Base-by-base conservation (phyloP, 1,284 basidiomycete genomes). In the Schizophyllum amplum region DNA sequence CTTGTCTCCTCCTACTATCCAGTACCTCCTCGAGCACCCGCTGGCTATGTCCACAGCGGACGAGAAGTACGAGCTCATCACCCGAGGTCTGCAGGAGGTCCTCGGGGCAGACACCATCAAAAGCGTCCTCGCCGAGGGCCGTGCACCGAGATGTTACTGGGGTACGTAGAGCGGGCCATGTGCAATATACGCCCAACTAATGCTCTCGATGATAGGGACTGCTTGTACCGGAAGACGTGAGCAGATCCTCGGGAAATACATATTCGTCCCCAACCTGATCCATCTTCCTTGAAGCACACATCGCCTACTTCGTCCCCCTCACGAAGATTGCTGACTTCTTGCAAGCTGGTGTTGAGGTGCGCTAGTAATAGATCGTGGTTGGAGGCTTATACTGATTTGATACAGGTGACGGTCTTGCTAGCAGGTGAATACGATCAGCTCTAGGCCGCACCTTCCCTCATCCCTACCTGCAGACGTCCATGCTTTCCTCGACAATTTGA, bases 281-380 rank as follows among this genome's bases (percentile, higher is more conserved):
- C 5, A 11, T 11, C 48, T 50, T 24, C 21, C 20, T 26, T 59
- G 55, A 65, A 97, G 94, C 94, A 22, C 96, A 99, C 67, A 89
- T 99, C 60, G 97, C 93, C 11, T 99, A 99, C 79, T 94, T 98
- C 69, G 96, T 97, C 0, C 87, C 97, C 3, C 75, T 99, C 58
- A 88, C 86, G 53, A 99, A 99, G 78, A 94, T 98, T 57, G 94
- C 95, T 42, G 97, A 99, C 76, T 99, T 99, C 71, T 74, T 99
- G 55, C 82, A 85, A 48, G 96, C 95, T 1, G 96, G 87, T 25
- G 94, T 96, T 11, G 86, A 87, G 71, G 86, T 87, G 59, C 54
- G 69, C 68, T 21, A 5, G 33, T 2, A 4, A 21, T 21, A 20
- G 26, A 24, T 21, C 0, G 15, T 57, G 25, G 26, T 25, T 27